These are phyloP conservation scores for Omphalea diandra DNA, from an alignment of 441 rosid genomes.

Conservation along the genomic window DNA sequence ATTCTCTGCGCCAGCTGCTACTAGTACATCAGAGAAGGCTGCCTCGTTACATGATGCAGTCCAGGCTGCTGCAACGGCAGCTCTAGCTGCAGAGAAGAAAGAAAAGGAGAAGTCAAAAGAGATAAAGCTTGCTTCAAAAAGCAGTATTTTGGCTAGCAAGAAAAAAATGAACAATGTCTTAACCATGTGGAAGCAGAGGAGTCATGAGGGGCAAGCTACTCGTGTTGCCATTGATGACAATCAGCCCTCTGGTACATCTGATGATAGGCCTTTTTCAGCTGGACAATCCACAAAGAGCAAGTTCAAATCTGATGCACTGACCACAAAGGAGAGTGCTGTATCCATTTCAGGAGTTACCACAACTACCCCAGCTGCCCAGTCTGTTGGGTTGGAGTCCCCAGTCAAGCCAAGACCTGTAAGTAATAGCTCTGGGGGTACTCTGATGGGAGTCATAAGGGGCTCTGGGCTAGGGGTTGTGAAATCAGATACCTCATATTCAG, in stretches of 20 bases:
- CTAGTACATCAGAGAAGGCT: conserved; percentile 63
- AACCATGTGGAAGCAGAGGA: conserved; percentile 97
- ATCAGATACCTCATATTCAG: conserved; percentile 40
- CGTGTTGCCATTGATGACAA: conserved; percentile 61
- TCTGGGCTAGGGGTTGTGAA: conserved; percentile 58
- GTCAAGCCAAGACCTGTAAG: conserved; percentile 59
- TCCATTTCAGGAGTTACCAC: conserved; percentile 34
- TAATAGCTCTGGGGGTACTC: conserved; percentile 70
- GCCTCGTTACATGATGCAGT: conserved; percentile 90
- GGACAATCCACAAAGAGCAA: conserved; percentile 49
- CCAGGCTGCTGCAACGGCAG: conserved; percentile 97
- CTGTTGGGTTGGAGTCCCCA: conserved; percentile 40
- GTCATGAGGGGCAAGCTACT: conserved; percentile 75
- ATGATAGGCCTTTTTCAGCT: conserved; percentile 44
- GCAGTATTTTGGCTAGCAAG: conserved; percentile 85
- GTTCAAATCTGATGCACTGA: conserved; percentile 48
- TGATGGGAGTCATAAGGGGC: conserved; percentile 89
- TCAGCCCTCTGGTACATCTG: conserved; percentile 42
- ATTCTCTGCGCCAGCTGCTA: conserved; percentile 88
- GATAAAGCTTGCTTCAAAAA: conserved; percentile 88
- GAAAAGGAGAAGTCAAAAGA: conserved; percentile 92
- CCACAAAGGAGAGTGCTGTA: conserved; percentile 39
- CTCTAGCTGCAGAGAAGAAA: conserved; percentile 95
- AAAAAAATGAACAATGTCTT: conserved; percentile 92
- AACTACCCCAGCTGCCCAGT: conserved; percentile 30